Evolutionary conservation across 306 rosid genomes (phyloP), one percentile per base, ranked within the genome.

Genomic region (Ammopiptanthus mongolicus): DNA sequence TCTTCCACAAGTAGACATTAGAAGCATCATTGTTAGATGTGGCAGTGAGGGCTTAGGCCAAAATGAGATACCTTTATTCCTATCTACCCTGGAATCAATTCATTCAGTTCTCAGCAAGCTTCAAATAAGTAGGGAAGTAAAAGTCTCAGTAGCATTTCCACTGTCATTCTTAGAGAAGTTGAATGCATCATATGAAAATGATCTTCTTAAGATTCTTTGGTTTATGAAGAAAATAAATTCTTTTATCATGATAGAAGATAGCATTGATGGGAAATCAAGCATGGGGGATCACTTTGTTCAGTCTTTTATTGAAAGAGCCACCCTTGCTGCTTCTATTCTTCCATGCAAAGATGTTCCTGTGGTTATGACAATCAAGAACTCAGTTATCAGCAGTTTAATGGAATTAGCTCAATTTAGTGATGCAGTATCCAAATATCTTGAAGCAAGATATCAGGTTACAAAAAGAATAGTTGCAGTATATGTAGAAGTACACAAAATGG

Each of bases 111-210:
- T 89, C 57, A 25, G 67, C 21, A 77, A 75, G 51, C 66, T 76
- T 64, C 80, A 59, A 6, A 17, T 53, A 15, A 81, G 68, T 33
- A 72, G 39, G 58, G 74, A 63, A 82, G 81, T 85, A 15, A 83
- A 78, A 63, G 78, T 89, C 71, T 81, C 88, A 0, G 87, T 79
- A 7, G 84, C 86, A 36, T 87, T 89, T 81, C 81, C 94, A 31
- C 55, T 85, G 57, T 23, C 91, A 52, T 59, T 74, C 76, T 57
- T 89, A 33, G 76, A 81, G 76, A 81, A 77, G 67, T 33, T 82
- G 84, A 71, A 71, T 22, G 64, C 18, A 48, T 46, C 56, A 58
- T 41, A 77, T 44, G 80, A 28, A 75, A 69, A 46, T 72, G 69
- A 84, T 33, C 83, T 83, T 17, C 65, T 53, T 14, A 80, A 75